phyloP scores from a whole-genome alignment of 116 monocot species.

The Trichopus zeylanicus region DNA sequence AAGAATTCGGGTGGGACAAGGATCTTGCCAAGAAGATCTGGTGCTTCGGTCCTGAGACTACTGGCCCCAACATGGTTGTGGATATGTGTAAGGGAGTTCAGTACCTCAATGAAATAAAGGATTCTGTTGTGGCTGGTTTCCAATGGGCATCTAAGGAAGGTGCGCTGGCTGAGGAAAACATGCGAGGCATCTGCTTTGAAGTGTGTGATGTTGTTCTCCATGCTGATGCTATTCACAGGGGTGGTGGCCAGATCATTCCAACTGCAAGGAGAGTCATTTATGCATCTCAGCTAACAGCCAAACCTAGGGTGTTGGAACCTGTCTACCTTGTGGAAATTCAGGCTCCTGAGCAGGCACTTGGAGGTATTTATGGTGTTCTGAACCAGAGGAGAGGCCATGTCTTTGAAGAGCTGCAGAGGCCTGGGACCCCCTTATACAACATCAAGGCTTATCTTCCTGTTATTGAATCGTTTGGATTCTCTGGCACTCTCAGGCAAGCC shows the following conservation, averaged over 20 bases:
- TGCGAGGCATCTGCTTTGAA: slow-evolving; percentile 9
- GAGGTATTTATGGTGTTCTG: slow-evolving; percentile 11
- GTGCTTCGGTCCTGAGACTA: slow-evolving; percentile 14
- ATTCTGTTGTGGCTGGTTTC: slow-evolving; percentile 9
- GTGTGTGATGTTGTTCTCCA: slow-evolving; percentile 12
- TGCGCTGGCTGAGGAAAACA: slow-evolving; percentile 6
- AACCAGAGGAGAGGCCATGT: slow-evolving; percentile 13
- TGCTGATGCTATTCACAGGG: slow-evolving; percentile 12
- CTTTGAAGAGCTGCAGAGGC: slow-evolving; percentile 13
- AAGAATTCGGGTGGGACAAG: slow-evolving; percentile 14
- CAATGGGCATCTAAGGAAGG: slow-evolving; percentile 9
- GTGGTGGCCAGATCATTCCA: slow-evolving; percentile 9
- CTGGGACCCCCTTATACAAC: slow-evolving; percentile 9
- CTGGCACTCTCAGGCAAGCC: background rate
- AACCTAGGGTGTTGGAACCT: slow-evolving; percentile 11
- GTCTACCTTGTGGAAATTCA: slow-evolving; percentile 12
- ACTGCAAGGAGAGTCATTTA: slow-evolving; percentile 11
- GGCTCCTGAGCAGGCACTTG: slow-evolving; percentile 7
- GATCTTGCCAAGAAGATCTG: slow-evolving; percentile 15
- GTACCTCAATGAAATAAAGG: slow-evolving; percentile 15
- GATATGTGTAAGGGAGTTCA: slow-evolving; percentile 14
- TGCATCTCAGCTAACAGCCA: slow-evolving; percentile 6
- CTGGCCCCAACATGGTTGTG: slow-evolving; percentile 8
- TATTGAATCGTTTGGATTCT: slow-evolving; percentile 10
- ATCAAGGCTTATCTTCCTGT: slow-evolving; percentile 11